Conservation (phyloP, 1,139 yeast species). For the Pichia sp. region DNA sequence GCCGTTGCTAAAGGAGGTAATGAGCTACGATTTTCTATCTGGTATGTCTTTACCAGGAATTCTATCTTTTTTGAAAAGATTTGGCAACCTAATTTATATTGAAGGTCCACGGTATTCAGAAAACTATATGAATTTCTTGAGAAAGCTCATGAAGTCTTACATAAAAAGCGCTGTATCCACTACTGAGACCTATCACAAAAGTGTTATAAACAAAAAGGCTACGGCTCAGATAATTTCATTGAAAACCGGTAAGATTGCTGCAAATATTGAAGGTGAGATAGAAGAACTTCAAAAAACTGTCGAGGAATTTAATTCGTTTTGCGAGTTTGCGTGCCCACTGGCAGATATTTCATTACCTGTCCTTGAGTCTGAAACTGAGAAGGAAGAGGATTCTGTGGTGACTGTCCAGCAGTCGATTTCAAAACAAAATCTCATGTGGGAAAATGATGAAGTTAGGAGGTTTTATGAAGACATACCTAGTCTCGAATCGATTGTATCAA, state of each 20-base stretch:
- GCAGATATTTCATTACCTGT: conserved; percentile 33
- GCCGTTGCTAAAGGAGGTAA: conserved; percentile 44
- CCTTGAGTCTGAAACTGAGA: conserved; percentile 26
- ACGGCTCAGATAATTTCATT: conserved; percentile 54
- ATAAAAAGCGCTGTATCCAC: conserved; percentile 42
- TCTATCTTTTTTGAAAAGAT: conserved; percentile 49
- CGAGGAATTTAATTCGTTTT: conserved; percentile 43
- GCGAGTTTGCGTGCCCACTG: conserved; percentile 44
- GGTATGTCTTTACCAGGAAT: conserved; percentile 49
- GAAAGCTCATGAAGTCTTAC: conserved; percentile 42
- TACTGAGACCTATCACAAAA: conserved; percentile 36
- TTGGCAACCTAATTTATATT: conserved; percentile 31
- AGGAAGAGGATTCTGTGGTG: conserved; percentile 18
- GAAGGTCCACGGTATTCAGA: conserved; percentile 27
- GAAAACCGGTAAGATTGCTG: conserved; percentile 60
- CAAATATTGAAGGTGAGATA: conserved; percentile 44
- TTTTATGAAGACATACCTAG: conserved; percentile 54
- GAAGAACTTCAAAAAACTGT: conserved; percentile 38
- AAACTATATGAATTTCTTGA: conserved; percentile 22
- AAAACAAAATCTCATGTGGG: conserved; percentile 50
- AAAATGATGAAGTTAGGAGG: conserved; percentile 53
- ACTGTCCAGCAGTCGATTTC: conserved; percentile 26
- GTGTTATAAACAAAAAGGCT: conserved; percentile 35
- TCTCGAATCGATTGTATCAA: conserved; percentile 24
- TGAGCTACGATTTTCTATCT: conserved; percentile 44